These are phyloP conservation scores for Candida coleopterorum DNA, from an alignment of 805 yeast genomes.

Conservation along the genomic window DNA sequence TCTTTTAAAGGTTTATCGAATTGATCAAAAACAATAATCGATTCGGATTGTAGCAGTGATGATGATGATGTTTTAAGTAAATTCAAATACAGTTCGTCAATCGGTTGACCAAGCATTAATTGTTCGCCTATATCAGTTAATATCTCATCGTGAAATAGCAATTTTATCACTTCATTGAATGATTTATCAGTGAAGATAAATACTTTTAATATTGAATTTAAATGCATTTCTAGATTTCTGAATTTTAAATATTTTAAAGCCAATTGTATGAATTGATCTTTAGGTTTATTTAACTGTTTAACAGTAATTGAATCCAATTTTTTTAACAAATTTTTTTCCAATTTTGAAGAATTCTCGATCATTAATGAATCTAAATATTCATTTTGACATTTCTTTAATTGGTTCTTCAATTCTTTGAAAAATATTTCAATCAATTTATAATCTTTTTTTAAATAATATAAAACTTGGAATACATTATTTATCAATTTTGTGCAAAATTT, in stretches of 20 bases:
- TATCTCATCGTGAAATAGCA: neutral
- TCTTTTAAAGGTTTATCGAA: neutral
- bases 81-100: neutral
- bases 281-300: neutral
- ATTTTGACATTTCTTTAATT: constrained; percentile 2
- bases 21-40: neutral
- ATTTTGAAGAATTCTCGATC: neutral
- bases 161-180: neutral
- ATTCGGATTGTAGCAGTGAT: neutral
- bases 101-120: neutral
- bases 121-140: neutral
- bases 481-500: neutral
- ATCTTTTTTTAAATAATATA: constrained; percentile 2
- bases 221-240: neutral
- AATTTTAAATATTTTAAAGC: neutral
- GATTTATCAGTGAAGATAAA: neutral
- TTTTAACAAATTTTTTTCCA: no score
- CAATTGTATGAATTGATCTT: neutral
- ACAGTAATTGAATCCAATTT: no score
- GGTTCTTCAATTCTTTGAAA: constrained; percentile 1
- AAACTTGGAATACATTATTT: neutral
- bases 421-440: neutral
- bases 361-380: neutral
- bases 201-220: neutral
- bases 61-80: neutral